Conservation (phyloP, 169 alveolate genomes). For the Cryptosporidium meleagridis region DNA sequence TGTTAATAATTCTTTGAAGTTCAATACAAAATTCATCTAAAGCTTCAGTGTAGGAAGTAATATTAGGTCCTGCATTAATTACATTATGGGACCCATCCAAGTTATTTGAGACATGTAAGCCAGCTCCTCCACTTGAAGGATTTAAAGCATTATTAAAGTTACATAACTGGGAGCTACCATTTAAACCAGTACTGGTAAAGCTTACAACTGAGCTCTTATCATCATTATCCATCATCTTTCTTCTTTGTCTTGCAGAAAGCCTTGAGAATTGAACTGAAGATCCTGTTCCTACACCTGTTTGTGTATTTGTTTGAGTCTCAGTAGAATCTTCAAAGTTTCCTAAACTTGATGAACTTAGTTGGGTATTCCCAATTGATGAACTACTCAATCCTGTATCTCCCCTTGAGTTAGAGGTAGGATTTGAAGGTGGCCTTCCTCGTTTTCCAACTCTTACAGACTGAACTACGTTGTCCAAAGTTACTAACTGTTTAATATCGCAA, state of each 20-base stretch:
- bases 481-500: constrained; percentile 22
- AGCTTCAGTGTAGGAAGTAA: constrained; percentile 72
- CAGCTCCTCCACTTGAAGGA: background rate
- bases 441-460: constrained; percentile 46
- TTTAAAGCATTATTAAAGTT: background rate
- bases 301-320: background rate
- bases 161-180: constrained; percentile 9
- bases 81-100: background rate
- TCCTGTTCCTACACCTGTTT: background rate
- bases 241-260: constrained; percentile 68
- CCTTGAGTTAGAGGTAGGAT: background rate
- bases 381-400: background rate
- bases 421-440: constrained; percentile 60
- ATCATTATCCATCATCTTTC: constrained; percentile 68
- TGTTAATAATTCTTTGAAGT: constrained; percentile 77
- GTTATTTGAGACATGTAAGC: background rate
- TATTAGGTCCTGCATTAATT: constrained; percentile 23
- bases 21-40: constrained; percentile 78
- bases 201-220: constrained; percentile 56
- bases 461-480: constrained; percentile 27
- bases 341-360: background rate
- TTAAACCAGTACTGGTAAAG: constrained; percentile 12
- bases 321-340: background rate
- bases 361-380: background rate
- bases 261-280: constrained; percentile 49